Evolutionary conservation across 2,329 filamentous ascomycete genomes (phyloP), one percentile per base, ranked within the genome.

Genomic region (Neopestalotiopsis clavispora): DNA sequence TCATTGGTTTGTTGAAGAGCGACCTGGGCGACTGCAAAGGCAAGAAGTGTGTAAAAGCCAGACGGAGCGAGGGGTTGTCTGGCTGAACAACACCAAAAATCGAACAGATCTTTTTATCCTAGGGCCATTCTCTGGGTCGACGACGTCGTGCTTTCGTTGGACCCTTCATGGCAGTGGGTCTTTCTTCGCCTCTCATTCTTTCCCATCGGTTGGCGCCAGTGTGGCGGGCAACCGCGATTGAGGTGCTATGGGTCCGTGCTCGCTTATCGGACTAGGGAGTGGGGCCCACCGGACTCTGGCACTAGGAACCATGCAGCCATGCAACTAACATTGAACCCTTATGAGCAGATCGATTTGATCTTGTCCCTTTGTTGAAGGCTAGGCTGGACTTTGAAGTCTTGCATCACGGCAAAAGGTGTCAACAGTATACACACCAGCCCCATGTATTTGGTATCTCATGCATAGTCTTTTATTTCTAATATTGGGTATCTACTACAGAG

Each of bases 401-500:
- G 23, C 23, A 28, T 4, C 23, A 28, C 23, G 3, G 23, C 23
- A 28, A 0, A 28, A 28, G 23, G 23, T 2, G 23, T 28, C 23
- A 28, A 28, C 23, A 23, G 23, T 9, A 6, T 38, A 38, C 6
- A 10, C 34, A 38, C 1, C 5, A 4, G n/a, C 6, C 6, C 45
- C 7, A 10, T 6, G n/a, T 17, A 52, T 20, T n/a, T 4, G 7
- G 17, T 52, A 60, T 30, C 13, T 3, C 32, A 13, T 4, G 28
- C 23, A 14, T 60, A 38, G 12, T 30, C 14, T 30, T 34, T 30
- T 17, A 9, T 34, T 30, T 60, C 9, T 12, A 32, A 13, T 30
- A 56, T 59, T 14, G 59, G 63, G 42, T 57, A 66, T 66, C 42
- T 56, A 34, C n/a, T 73, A 89, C 40, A 88, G 73, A 30, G 81